Evolutionary conservation across 202 grass and related monocot genomes (phyloP).

Genomic region (Carex sylvatica): DNA sequence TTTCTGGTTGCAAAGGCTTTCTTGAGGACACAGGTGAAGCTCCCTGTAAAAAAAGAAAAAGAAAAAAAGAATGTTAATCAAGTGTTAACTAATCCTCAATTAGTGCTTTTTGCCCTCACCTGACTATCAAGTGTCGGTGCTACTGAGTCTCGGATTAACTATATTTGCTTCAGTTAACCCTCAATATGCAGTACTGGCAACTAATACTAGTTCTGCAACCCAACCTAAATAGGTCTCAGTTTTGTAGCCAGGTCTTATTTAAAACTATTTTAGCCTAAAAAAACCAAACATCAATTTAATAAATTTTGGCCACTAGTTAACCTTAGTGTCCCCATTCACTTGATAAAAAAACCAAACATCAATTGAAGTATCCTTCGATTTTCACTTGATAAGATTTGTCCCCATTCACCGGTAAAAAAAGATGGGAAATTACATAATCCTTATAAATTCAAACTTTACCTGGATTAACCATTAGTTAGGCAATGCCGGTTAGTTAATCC

Average conservation of each 20-base stretch:
- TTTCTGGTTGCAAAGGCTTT: slow-evolving; percentile 71
- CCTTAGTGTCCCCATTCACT: background rate
- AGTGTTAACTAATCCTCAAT: background rate
- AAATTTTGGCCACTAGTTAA: background rate
- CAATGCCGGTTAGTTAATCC: background rate
- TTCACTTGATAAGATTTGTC: background rate
- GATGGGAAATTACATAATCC: background rate
- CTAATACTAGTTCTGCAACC: background rate
- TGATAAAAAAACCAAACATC: background rate
- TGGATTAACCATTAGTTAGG: background rate
- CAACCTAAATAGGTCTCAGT: background rate
- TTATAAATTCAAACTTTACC: background rate
- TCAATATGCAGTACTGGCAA: background rate
- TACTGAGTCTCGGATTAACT: background rate
- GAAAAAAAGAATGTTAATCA: slow-evolving; percentile 23
- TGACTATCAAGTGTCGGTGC: background rate
- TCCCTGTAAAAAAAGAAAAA: slow-evolving; percentile 29
- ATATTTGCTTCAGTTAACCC: background rate
- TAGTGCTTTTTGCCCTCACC: background rate
- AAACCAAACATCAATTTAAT: background rate
- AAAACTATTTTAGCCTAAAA: background rate
- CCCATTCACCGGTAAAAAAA: background rate
- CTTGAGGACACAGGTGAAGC: slow-evolving; percentile 49
- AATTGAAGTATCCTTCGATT: background rate
- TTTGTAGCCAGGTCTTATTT: background rate